Base-by-base conservation (phyloP, 139 green algal genomes). In the Bryopsis sp. region DNA sequence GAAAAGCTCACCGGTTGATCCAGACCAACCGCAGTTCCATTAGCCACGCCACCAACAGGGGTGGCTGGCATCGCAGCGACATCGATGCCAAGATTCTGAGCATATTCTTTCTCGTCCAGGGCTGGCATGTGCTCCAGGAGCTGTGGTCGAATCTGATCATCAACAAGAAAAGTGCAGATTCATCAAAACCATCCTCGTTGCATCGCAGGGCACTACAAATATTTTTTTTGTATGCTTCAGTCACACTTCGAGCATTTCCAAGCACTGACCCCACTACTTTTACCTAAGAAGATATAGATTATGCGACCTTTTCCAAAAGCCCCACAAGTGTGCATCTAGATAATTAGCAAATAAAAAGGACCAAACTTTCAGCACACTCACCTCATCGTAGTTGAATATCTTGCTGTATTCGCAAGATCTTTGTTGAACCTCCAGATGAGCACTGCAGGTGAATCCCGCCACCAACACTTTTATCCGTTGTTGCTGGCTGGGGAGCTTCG, bases 121-220 rank as follows among this genome's bases (percentile, higher is more conserved):
- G 90, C 75, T 0, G 93, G 93, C 78, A 98, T 98, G 74, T 81
- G 86, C 77, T 98, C 93, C 69, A 97, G 76, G 57, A 98, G 80
- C 74, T 90, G 74, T 2, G 77, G 48, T 29, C 68, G 71, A 26
- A 93, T 78, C 33, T 71, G n/a, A 29, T 26, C n/a, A n/a, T n/a
- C n/a, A n/a, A n/a, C n/a, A n/a, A n/a, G n/a, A n/a, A n/a, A n/a
- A n/a, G n/a, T n/a, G n/a, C n/a, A n/a, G n/a, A n/a, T n/a, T n/a
- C n/a, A n/a, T n/a, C n/a, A n/a, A n/a, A n/a, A n/a, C n/a, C n/a
- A n/a, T n/a, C n/a, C n/a, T n/a, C n/a, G n/a, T n/a, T n/a, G n/a
- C n/a, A n/a, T n/a, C n/a, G n/a, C n/a, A n/a, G n/a, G n/a, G n/a
- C n/a, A n/a, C n/a, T n/a, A n/a, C n/a, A n/a, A n/a, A n/a, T n/a